Evolutionary conservation across 306 rosid genomes (phyloP).

Genomic region (Dalbergia cultrata): DNA sequence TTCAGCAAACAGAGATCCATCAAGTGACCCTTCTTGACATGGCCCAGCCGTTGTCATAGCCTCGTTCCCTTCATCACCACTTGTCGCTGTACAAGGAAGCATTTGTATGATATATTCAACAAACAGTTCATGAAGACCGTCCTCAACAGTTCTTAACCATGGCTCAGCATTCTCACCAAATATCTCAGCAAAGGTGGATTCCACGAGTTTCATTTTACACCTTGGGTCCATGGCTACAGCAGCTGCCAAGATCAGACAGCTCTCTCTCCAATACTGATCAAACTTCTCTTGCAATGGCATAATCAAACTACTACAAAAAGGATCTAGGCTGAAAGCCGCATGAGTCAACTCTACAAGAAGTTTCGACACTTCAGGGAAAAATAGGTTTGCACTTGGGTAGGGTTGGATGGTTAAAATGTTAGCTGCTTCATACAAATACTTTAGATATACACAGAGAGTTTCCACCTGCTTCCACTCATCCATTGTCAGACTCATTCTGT

Average conservation of each 20-base stretch:
- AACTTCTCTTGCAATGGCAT: conserved; percentile 76
- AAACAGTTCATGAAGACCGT: conserved; percentile 76
- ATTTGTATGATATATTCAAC: conserved; percentile 66
- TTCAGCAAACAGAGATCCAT: conserved; percentile 52
- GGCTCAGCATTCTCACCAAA: conserved; percentile 77
- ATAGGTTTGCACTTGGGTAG: conserved; percentile 78
- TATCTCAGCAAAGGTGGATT: conserved; percentile 69
- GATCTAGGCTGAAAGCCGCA: conserved; percentile 71
- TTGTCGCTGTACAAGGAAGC: conserved; percentile 61
- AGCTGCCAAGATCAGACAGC: conserved; percentile 75
- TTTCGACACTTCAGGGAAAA: conserved; percentile 72
- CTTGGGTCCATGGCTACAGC: conserved; percentile 92
- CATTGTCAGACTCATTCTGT: conserved; percentile 53
- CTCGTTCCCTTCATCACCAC: conserved; percentile 60
- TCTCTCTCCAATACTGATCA: conserved; percentile 83
- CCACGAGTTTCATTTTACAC: conserved; percentile 83
- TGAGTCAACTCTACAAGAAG: conserved; percentile 70
- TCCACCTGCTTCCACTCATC: conserved; percentile 85
- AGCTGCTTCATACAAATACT: conserved; percentile 79
- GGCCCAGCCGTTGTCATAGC: conserved; percentile 55
- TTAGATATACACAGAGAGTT: conserved; percentile 73
- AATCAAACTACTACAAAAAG: conserved; percentile 62
- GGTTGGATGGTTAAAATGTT: conserved; percentile 64
- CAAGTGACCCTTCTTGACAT: conserved; percentile 62
- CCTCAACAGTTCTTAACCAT: conserved; percentile 70